Percentiles rank a stretch among this genome's conserved stretches.
Conservation (phyloP, 768 basidiomycete genomes). For the Tephrocybe sp. region DNA sequence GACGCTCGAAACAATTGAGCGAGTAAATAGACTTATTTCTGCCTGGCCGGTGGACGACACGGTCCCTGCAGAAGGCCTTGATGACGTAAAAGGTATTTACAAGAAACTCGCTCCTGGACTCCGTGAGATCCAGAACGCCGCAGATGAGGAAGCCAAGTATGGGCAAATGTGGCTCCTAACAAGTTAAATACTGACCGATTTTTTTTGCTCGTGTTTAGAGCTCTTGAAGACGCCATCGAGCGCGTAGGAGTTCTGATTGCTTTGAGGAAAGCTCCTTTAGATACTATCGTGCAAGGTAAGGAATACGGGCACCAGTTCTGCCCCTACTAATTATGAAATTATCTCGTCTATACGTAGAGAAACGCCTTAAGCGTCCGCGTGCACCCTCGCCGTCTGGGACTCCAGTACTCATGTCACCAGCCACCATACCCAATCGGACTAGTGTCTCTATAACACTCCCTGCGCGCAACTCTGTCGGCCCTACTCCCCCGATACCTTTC, state of each 20-base stretch:
- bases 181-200: neutral
- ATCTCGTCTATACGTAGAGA: conserved; percentile 41
- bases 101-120: conserved; percentile 63
- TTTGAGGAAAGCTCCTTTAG: conserved; percentile 64
- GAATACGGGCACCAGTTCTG: neutral
- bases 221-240: conserved; percentile 72
- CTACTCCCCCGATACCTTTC: conserved; percentile 47
- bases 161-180: conserved; percentile 17
- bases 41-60: conserved; percentile 74
- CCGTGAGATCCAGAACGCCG: conserved; percentile 56
- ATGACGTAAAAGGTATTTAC: conserved; percentile 60
- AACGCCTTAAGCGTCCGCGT: conserved; percentile 76
- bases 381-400: conserved; percentile 66
- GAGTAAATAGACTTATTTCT: conserved; percentile 71
- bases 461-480: conserved; percentile 58
- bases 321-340: neutral
- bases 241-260: conserved; percentile 68
- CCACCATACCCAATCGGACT: conserved; percentile 35
- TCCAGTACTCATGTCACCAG: conserved; percentile 39
- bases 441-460: conserved; percentile 58
- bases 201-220: conserved; percentile 38
- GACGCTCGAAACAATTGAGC: conserved; percentile 60
- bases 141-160: conserved; percentile 68
- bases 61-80: conserved; percentile 65
- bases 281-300: conserved; percentile 56